These are phyloP conservation scores for Penicillium macrosclerotiorum DNA, from an alignment of 495 filamentous ascomycete genomes.

Conservation along the genomic window DNA sequence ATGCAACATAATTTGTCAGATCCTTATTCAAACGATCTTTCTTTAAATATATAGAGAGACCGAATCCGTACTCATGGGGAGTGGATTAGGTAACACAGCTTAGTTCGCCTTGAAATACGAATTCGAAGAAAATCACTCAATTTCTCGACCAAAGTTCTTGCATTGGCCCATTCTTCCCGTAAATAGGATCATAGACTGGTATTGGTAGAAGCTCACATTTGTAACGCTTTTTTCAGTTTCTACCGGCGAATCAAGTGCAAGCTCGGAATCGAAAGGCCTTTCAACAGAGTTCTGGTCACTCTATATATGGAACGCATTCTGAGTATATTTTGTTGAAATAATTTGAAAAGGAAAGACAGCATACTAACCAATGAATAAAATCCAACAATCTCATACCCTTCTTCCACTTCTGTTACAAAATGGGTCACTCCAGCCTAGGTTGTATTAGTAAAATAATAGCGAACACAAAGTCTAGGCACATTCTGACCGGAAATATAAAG, in stretches of 20 bases:
- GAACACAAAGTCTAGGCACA: not conserved
- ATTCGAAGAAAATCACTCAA: too few relatives aligned
- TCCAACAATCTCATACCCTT: conserved; percentile 5
- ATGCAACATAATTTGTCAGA: too few relatives aligned
- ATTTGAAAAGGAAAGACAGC: too few relatives aligned
- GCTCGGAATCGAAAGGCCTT: conserved; percentile 6
- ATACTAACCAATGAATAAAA: conserved; percentile 6
- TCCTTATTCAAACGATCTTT: too few relatives aligned
- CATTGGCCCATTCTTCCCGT: conserved; percentile 3
- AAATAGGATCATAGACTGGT: conserved; percentile 8
- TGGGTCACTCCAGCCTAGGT: conserved; percentile 5
- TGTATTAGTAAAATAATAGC: not conserved
- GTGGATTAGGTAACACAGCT: too few relatives aligned
- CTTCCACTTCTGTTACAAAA: conserved; percentile 5
- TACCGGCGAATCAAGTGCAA: not conserved
- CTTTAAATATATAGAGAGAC: too few relatives aligned
- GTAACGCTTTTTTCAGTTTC: conserved; percentile 3
- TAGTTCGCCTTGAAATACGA: too few relatives aligned
- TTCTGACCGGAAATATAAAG: not conserved
- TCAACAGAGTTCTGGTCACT: conserved; percentile 5
- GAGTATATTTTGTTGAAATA: too few relatives aligned
- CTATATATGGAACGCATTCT: not conserved
- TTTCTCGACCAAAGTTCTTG: not conserved
- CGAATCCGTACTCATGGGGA: too few relatives aligned
- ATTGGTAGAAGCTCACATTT: conserved; percentile 4